These are phyloP conservation scores for Dichotomopilus funicola DNA, from an alignment of 2,329 filamentous ascomycete species.

Conservation along the genomic window DNA sequence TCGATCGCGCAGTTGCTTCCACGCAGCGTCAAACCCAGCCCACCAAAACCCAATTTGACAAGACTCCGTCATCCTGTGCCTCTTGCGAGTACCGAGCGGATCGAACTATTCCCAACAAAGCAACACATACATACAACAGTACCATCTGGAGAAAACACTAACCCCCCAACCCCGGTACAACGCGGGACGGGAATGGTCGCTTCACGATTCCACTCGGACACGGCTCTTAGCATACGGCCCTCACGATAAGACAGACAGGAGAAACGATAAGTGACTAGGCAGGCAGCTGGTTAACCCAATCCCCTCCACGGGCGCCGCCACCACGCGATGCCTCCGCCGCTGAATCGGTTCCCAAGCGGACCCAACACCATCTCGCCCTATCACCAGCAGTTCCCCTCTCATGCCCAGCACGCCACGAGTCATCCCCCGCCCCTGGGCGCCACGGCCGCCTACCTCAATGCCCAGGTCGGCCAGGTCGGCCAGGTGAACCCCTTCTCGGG, in stretches of 20 bases:
- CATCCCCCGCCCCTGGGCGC: constrained; percentile 51
- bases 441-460: constrained; percentile 64
- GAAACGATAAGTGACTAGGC: too few species aligned
- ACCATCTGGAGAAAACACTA: background rate
- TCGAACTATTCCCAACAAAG: background rate
- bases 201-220: constrained; percentile 11
- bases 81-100: constrained; percentile 4
- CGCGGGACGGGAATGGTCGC: constrained; percentile 18
- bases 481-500: constrained; percentile 62
- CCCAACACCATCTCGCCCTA: constrained; percentile 41
- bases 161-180: background rate
- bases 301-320: constrained; percentile 15
- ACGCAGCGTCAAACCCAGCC: background rate
- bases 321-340: constrained; percentile 37
- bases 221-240: constrained; percentile 16
- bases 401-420: constrained; percentile 42
- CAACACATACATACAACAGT: background rate
- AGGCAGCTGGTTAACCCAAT: constrained; percentile 1
- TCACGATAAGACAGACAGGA: constrained; percentile 12
- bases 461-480: constrained; percentile 58
- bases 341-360: constrained; percentile 41
- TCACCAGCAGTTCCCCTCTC: constrained; percentile 48
- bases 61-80: background rate
- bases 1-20: too few species aligned
- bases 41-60: background rate